Conservation (phyloP, 2,329 filamentous ascomycete species). For the Epichloe typhina region DNA sequence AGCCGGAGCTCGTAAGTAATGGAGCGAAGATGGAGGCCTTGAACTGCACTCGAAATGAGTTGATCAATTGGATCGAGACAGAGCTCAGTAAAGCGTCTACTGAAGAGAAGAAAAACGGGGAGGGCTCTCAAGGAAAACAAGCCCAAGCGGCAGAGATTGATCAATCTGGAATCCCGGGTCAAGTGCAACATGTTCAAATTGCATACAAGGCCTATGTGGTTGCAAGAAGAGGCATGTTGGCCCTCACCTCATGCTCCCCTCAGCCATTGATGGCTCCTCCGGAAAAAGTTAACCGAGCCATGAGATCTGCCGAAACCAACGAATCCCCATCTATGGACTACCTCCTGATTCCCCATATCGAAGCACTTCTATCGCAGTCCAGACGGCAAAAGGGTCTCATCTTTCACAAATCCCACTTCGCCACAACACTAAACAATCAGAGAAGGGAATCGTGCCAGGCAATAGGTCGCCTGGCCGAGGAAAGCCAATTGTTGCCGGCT, state of each 20-base stretch:
- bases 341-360: conserved; percentile 43
- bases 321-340: conserved; percentile 19
- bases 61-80: conserved; percentile 53
- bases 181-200: conserved; percentile 34
- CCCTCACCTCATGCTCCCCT: conserved; percentile 21
- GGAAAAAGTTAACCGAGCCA: background rate
- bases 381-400: conserved; percentile 44
- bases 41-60: conserved; percentile 40
- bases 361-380: conserved; percentile 37
- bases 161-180: conserved; percentile 20
- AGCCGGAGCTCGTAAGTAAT: conserved; percentile 23
- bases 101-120: conserved; percentile 21
- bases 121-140: conserved; percentile 13
- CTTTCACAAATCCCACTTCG: conserved; percentile 45
- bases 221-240: conserved; percentile 34
- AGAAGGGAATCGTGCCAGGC: conserved; percentile 35
- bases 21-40: conserved; percentile 38
- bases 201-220: conserved; percentile 42
- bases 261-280: conserved; percentile 13
- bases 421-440: conserved; percentile 34
- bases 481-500: conserved; percentile 46
- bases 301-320: conserved; percentile 6
- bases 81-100: conserved; percentile 41
- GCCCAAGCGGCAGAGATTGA: conserved; percentile 11
- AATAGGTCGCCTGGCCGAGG: conserved; percentile 42